phyloP scores from a whole-genome alignment of 176 grass and related monocot species.

The Oryza australiensis region DNA sequence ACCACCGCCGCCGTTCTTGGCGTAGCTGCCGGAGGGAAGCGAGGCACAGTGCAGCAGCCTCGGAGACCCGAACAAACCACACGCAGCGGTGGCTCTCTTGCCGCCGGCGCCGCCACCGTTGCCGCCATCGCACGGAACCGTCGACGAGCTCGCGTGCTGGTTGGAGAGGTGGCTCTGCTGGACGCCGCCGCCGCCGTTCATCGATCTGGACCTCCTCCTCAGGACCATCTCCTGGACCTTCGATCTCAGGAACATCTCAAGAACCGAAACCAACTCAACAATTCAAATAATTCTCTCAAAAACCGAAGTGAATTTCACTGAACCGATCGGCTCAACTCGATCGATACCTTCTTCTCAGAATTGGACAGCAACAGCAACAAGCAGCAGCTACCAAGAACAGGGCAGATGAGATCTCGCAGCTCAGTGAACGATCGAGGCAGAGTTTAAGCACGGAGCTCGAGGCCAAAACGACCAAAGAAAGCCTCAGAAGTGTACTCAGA shows the following conservation, averaged over 20 bases:
- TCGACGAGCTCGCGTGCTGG: constrained; percentile 2
- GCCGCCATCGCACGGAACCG: not conserved
- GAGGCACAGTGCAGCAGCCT: constrained; percentile 49
- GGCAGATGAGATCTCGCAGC: not conserved
- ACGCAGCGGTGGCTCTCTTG: not conserved
- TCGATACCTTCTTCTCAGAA: constrained; percentile 3
- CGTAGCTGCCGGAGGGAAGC: constrained; percentile 25
- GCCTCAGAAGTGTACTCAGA: constrained; percentile 36
- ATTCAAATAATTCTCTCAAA: not conserved
- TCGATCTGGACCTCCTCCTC: constrained; percentile 47
- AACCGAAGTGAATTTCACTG: not conserved
- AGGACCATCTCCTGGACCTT: constrained; percentile 65
- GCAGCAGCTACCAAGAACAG: not conserved
- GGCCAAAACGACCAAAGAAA: constrained; percentile 19
- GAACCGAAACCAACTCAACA: not conserved
- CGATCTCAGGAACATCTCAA: constrained; percentile 52
- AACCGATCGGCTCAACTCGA: not conserved
- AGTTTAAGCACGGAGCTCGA: constrained; percentile 26
- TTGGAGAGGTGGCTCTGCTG: constrained; percentile 21
- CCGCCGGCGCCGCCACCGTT: not conserved
- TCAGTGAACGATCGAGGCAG: not conserved
- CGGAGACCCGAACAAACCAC: constrained; percentile 27
- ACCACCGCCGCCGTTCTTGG: not conserved
- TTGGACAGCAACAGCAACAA: not conserved
- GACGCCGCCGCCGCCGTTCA: constrained; percentile 34